phyloP scores from a whole-genome alignment of 257 asterid genomes.

The Nicotiana undulata region DNA sequence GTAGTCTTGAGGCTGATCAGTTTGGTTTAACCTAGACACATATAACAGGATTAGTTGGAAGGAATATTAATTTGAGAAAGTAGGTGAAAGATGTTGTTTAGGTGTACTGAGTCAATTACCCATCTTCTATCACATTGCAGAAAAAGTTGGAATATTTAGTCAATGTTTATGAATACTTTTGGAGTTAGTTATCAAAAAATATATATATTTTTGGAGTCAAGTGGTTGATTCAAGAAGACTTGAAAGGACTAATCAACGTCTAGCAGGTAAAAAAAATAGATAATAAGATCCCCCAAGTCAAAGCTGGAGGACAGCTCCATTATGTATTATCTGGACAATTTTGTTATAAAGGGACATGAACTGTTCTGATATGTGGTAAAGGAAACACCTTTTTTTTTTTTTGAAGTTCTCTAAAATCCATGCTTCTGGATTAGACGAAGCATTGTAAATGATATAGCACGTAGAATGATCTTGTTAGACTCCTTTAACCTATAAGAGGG shows the following conservation, averaged over 20 bases:
- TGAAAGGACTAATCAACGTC: background rate
- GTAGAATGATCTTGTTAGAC: background rate
- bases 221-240: background rate
- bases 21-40: background rate
- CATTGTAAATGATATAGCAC: background rate
- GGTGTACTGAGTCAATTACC: background rate
- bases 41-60: background rate
- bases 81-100: background rate
- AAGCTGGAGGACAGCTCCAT: background rate
- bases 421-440: background rate
- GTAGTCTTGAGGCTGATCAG: background rate
- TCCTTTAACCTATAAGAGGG: background rate
- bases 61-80: conserved; percentile 2
- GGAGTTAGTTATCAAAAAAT: background rate
- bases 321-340: background rate
- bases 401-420: background rate
- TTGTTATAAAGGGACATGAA: background rate
- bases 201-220: background rate
- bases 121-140: background rate
- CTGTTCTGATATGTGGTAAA: background rate
- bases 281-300: background rate
- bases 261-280: background rate
- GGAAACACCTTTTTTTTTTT: background rate
- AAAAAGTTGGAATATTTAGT: background rate
- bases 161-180: conserved; percentile 1